Percentiles rank a stretch among this genome's conserved stretches.
phyloP scores from a whole-genome alignment of 257 asterid species.

The Orobanche coerulescens region DNA sequence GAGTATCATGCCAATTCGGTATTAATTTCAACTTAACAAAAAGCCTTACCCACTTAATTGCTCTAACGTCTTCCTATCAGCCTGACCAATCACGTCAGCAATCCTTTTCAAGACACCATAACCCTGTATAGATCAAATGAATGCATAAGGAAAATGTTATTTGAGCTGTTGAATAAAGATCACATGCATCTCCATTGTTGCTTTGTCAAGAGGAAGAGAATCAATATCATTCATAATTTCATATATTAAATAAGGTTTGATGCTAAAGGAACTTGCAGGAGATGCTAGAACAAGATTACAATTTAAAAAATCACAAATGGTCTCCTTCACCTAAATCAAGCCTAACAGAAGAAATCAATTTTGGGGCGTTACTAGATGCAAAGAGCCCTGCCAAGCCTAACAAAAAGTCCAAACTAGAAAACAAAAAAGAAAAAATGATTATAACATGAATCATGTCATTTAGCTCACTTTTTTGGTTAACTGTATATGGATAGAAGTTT shows the following conservation, averaged over 20 bases:
- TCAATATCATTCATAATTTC: neutral
- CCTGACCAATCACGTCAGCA: constrained; percentile 59
- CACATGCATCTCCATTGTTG: neutral
- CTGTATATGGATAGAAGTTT: constrained; percentile 2
- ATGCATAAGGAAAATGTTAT: neutral
- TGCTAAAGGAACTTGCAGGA: constrained; percentile 11
- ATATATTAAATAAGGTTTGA: neutral
- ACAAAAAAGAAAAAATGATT: neutral
- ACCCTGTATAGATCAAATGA: constrained; percentile 44
- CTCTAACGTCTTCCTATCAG: constrained; percentile 58
- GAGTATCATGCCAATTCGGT: neutral
- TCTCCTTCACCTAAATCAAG: neutral
- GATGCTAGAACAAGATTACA: neutral
- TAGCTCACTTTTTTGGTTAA: neutral
- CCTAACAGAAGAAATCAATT: neutral
- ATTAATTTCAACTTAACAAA: constrained; percentile 1
- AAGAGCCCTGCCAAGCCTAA: constrained; percentile 10
- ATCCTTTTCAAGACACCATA: constrained; percentile 82
- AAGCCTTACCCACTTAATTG: constrained; percentile 68
- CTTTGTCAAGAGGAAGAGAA: constrained; percentile 5
- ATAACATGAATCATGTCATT: neutral
- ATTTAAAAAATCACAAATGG: neutral
- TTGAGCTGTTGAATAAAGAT: constrained; percentile 13
- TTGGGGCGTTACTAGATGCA: constrained; percentile 3
- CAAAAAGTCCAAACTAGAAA: neutral